Evolutionary conservation across 2,329 filamentous ascomycete genomes (phyloP).

Genomic region (Colletotrichum karsti): DNA sequence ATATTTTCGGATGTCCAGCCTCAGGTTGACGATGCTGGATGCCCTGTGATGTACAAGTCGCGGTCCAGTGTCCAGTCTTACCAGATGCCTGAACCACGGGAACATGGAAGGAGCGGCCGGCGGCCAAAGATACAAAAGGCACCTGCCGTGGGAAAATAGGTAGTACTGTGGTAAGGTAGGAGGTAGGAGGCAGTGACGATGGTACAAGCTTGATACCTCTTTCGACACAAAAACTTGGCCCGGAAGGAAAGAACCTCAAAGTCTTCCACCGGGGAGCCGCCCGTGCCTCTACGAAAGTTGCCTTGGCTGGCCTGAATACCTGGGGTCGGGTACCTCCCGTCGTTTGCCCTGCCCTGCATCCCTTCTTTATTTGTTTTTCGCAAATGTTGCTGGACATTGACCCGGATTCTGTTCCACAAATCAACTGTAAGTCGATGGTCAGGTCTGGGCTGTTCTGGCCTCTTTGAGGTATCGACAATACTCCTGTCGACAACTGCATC

Average conservation of each 20-base stretch:
- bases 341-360: background rate
- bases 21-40: slow-evolving; percentile 11
- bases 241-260: background rate
- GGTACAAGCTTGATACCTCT: background rate
- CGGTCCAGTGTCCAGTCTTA: too few relatives aligned
- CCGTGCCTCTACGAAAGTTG: background rate
- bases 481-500: background rate
- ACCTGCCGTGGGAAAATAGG: background rate
- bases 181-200: background rate
- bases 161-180: background rate
- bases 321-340: too few relatives aligned
- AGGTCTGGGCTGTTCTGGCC: background rate
- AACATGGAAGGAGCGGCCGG: background rate
- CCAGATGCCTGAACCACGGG: background rate
- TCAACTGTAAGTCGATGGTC: slow-evolving; percentile 1
- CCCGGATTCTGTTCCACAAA: background rate
- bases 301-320: too few relatives aligned
- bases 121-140: background rate
- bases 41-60: too few relatives aligned
- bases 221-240: background rate
- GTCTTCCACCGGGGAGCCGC: background rate
- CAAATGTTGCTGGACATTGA: background rate
- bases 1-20: background rate
- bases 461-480: background rate
- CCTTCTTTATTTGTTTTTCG: background rate